phyloP scores from a whole-genome alignment of 352 stramenopile genomes.

The Globisporangium orthogonon region DNA sequence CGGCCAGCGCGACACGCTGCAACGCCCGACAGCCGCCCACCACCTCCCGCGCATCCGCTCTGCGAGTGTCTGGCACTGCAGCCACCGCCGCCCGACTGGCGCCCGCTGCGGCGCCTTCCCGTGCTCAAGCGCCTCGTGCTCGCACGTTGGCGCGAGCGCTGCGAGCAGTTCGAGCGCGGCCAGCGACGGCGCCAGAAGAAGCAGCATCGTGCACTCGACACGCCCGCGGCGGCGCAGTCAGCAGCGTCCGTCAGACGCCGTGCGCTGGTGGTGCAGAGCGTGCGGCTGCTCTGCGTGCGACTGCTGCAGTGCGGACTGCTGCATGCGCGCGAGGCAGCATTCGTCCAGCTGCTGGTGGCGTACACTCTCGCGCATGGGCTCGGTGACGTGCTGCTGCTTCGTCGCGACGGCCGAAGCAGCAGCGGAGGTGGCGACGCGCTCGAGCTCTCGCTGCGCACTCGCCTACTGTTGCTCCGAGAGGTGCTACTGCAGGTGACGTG shows the following conservation, averaged over 20 bases:
- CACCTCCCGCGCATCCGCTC: constrained; percentile 18
- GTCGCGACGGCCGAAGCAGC: neutral
- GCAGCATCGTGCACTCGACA: constrained; percentile 2
- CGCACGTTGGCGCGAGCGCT: constrained; percentile 16
- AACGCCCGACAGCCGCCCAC: neutral
- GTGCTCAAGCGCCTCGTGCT: constrained; percentile 49
- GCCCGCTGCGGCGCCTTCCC: constrained; percentile 24
- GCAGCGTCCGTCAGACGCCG: constrained; percentile 5
- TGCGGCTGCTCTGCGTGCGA: constrained; percentile 25
- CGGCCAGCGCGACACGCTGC: constrained; percentile 1
- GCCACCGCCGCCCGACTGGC: constrained; percentile 15
- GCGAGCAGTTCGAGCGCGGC: constrained; percentile 12
- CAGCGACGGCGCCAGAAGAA: neutral
- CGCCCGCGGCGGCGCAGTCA: constrained; percentile 1
- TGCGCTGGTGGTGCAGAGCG: constrained; percentile 17
- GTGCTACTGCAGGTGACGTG: constrained; percentile 2
- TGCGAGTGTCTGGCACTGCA: constrained; percentile 29
- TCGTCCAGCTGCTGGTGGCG: constrained; percentile 10
- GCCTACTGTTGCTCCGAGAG: constrained; percentile 13
- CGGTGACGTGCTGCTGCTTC: constrained; percentile 7
- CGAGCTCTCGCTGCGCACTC: constrained; percentile 18
- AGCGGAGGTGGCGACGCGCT: neutral
- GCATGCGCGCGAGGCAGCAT: constrained; percentile 12
- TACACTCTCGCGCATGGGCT: constrained; percentile 7
- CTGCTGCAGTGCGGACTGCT: constrained; percentile 38